phyloP scores from a whole-genome alignment of 225 moss, liverwort and hornwort genomes.

The Pseudoscleropodium purum region DNA sequence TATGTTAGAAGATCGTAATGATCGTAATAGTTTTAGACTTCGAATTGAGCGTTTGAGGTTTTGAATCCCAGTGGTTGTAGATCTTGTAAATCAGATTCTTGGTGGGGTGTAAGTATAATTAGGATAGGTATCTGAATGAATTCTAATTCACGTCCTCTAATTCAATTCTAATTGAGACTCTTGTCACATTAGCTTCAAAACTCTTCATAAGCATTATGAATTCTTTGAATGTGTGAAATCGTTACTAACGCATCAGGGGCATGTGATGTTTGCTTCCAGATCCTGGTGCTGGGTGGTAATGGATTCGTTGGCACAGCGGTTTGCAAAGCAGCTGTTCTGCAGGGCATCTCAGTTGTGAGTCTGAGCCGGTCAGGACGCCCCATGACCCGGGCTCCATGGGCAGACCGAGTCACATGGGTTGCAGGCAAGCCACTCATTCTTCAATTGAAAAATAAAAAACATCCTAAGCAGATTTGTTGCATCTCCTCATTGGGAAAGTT shows the following conservation, averaged over 20 bases:
- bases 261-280: slow-evolving; percentile 28
- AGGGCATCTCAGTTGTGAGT: slow-evolving; percentile 68
- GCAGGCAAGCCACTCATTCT: slow-evolving; percentile 37
- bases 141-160: neutral
- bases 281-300: slow-evolving; percentile 79
- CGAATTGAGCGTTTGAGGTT: neutral
- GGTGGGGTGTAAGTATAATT: neutral
- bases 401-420: slow-evolving; percentile 51
- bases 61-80: neutral
- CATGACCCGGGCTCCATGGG: slow-evolving; percentile 23
- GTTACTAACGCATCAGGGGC: neutral
- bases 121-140: neutral
- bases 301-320: slow-evolving; percentile 84
- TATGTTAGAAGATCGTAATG: neutral
- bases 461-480: neutral
- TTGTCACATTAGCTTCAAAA: neutral
- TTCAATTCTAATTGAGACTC: neutral
- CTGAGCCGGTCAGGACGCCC: slow-evolving; percentile 88
- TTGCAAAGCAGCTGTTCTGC: slow-evolving; percentile 55
- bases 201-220: neutral
- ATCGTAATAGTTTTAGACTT: neutral
- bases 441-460: neutral
- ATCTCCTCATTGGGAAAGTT: neutral
- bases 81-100: neutral
- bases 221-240: neutral